A percentile compares a stretch with the other conserved stretches of the same genome.
Conservation (phyloP, 768 basidiomycete species). For the Kwoniella dendrophila region DNA sequence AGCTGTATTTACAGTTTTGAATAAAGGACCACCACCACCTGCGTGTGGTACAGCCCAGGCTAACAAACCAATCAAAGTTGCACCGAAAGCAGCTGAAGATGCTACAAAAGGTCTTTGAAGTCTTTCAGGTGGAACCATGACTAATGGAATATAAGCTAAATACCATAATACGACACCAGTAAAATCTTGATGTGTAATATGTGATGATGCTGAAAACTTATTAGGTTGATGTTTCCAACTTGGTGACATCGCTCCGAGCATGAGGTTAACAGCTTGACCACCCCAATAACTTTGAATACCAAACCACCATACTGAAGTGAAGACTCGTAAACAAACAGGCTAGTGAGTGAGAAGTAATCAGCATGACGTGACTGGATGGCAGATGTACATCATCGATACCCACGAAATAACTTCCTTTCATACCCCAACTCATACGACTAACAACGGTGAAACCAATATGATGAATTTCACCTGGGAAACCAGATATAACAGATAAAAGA, state of each 20-base stretch:
- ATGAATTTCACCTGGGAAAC: slow-evolving; percentile 29
- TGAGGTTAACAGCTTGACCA: slow-evolving; percentile 36
- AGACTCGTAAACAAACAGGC: slow-evolving; percentile 22
- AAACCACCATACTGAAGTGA: slow-evolving; percentile 36
- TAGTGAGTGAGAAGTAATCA: neutral
- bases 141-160: slow-evolving; percentile 24
- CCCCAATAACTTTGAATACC: slow-evolving; percentile 39
- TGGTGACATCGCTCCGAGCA: slow-evolving; percentile 35
- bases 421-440: slow-evolving; percentile 32
- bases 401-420: slow-evolving; percentile 27
- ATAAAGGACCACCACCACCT: slow-evolving; percentile 28
- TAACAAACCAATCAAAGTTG: slow-evolving; percentile 24
- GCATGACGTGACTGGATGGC: neutral
- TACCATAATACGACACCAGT: slow-evolving; percentile 31
- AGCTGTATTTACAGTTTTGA: slow-evolving; percentile 24
- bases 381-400: slow-evolving; percentile 19
- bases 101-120: slow-evolving; percentile 32
- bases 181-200: slow-evolving; percentile 26
- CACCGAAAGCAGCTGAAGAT: slow-evolving; percentile 21
- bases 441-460: slow-evolving; percentile 38
- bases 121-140: slow-evolving; percentile 30
- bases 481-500: slow-evolving; percentile 29
- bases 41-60: slow-evolving; percentile 24
- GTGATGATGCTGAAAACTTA: slow-evolving; percentile 9
- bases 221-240: slow-evolving; percentile 20